A percentile compares a stretch with the other conserved stretches of the same genome.
Conservation (phyloP, 805 yeast genomes). For the Barnettozyma botsteinii region DNA sequence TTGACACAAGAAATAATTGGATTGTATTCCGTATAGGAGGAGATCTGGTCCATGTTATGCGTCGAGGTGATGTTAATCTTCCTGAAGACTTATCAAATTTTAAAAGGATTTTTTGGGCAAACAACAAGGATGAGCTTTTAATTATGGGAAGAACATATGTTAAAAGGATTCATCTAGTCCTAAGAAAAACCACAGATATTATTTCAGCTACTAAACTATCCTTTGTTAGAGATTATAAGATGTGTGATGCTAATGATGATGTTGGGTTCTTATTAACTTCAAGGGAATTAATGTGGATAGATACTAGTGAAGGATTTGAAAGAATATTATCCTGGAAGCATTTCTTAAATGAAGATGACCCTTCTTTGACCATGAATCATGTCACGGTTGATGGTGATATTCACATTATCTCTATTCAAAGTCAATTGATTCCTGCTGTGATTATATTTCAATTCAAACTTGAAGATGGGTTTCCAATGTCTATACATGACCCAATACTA, state of each 20-base stretch:
- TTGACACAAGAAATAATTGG: constrained; percentile 53
- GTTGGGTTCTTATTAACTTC: constrained; percentile 57
- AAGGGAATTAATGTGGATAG: constrained; percentile 55
- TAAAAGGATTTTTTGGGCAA: constrained; percentile 46
- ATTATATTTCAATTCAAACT: constrained; percentile 32
- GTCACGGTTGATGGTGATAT: constrained; percentile 20
- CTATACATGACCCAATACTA: constrained; percentile 33
- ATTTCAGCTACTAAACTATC: constrained; percentile 25
- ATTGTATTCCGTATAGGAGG: constrained; percentile 32
- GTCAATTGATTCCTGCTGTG: constrained; percentile 29
- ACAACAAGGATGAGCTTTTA: constrained; percentile 26
- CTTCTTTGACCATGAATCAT: constrained; percentile 39
- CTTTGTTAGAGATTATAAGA: constrained; percentile 36
- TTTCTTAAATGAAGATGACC: constrained; percentile 48
- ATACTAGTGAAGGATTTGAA: constrained; percentile 29
- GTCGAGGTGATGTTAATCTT: constrained; percentile 27
- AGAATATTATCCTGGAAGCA: constrained; percentile 72
- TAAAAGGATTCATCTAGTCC: constrained; percentile 26
- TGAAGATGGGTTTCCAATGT: constrained; percentile 30
- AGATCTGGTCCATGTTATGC: no score
- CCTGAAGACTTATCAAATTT: constrained; percentile 50
- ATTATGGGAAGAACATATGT: constrained; percentile 41
- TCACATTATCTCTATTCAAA: constrained; percentile 23
- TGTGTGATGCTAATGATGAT: constrained; percentile 25
- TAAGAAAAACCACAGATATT: constrained; percentile 27